Base-by-base conservation (phyloP, 768 basidiomycete species). In the Boletellus emodensis region DNA sequence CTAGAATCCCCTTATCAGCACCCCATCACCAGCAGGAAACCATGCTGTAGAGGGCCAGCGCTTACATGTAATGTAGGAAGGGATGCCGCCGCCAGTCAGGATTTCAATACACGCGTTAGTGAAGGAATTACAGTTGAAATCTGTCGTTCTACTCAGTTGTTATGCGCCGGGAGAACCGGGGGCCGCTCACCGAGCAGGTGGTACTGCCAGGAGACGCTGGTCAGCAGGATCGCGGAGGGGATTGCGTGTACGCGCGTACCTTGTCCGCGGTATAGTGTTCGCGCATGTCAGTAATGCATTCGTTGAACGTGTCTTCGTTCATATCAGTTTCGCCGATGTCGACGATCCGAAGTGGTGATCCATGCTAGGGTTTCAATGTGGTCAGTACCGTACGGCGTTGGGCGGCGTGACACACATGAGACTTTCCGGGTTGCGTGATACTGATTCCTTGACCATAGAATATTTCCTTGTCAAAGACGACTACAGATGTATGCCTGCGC, bases 101-200 rank as follows among this genome's bases (percentile, higher is more conserved):
- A 96, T 94, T 3, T 87, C 92, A 32, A 92, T 71, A 51, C 83
- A 83, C 56, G 95, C 92, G 52, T 86, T 90, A 3, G 92, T 94
- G 57, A 97, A 97, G 2, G 90, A 87, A 66, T 97, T 97, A 68
- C 94, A 96, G 61, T 96, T 96, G 57, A 94, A 94, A 38, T 95
- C 91, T 86, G 54, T 46, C n/a, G 22, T 26, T 8, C 5, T 38
- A 26, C 15, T 53, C 38, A 38, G 51, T 39, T 4, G 9, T 40
- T 10, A 17, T 11, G 18, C 17, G 34, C 11, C 14, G 8, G 11
- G 14, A 8, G 7, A 39, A 17, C 7, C 33, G 22, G 3, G 17
- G 13, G 20, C 41, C 6, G 44, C 67, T 50, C 63, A 87, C 88
- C 87, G 76, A 92, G 67, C n/a, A 92, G 74, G 65, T 93, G 90